phyloP scores from a whole-genome alignment of 805 yeast genomes.

The Clavispora santaluciae region DNA sequence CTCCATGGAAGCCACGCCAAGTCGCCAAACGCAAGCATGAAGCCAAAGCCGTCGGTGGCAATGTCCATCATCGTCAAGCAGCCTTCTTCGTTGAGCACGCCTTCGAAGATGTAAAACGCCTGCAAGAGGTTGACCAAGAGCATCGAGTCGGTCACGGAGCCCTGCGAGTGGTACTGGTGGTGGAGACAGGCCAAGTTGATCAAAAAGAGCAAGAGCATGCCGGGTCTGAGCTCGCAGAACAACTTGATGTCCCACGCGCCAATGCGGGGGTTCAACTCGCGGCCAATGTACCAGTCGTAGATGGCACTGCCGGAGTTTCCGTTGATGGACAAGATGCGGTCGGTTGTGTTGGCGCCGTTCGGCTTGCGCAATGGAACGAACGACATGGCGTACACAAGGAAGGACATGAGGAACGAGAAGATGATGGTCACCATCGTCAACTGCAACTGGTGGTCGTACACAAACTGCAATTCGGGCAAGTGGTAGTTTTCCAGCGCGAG shows the following conservation, averaged over 20 bases:
- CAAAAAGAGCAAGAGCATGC: slow-evolving; percentile 79
- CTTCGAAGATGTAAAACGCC: slow-evolving; percentile 81
- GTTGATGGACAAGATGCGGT: slow-evolving; percentile 73
- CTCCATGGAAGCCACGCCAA: slow-evolving; percentile 89
- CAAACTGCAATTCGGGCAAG: slow-evolving; percentile 75
- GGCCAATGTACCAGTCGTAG: slow-evolving; percentile 95
- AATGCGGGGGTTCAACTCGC: slow-evolving; percentile 89
- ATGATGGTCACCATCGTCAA: slow-evolving; percentile 58
- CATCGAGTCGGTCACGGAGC: slow-evolving; percentile 67
- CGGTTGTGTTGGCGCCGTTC: slow-evolving; percentile 54
- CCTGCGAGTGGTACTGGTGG: slow-evolving; percentile 62
- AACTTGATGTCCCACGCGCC: slow-evolving; percentile 84
- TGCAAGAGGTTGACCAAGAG: slow-evolving; percentile 65
- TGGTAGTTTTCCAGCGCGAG: slow-evolving; percentile 41
- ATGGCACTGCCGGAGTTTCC: slow-evolving; percentile 76
- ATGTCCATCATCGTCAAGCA: slow-evolving; percentile 91
- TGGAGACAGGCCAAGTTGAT: slow-evolving; percentile 77
- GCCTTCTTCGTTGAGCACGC: slow-evolving; percentile 88
- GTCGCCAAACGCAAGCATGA: slow-evolving; percentile 94
- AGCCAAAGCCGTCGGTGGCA: slow-evolving; percentile 95
- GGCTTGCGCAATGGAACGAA: slow-evolving; percentile 51
- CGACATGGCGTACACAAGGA: slow-evolving; percentile 61
- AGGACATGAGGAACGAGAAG: slow-evolving; percentile 60
- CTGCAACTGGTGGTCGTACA: slow-evolving; percentile 65
- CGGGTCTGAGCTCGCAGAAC: slow-evolving; percentile 93